Base-by-base conservation (phyloP, 345 rosid species). In the Eucalyptus cloeziana region DNA sequence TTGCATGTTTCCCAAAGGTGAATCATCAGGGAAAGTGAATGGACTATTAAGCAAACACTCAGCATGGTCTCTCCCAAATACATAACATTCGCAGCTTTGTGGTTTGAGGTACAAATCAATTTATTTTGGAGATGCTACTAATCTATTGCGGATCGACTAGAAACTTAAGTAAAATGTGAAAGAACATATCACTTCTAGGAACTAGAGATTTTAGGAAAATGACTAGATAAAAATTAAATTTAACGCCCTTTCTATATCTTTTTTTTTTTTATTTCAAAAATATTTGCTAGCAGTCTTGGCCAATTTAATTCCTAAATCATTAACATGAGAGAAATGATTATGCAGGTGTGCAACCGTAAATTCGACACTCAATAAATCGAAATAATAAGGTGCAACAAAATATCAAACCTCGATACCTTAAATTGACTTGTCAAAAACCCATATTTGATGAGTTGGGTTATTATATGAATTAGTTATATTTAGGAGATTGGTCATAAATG, bases 91-190 rank as follows among this genome's bases (percentile, higher is more conserved):
- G 0, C 69, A 62, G n/a, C 15, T 62, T 62, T 62, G 17, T 30
- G 69, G 31, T 62, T 62, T 27, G 33, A 30, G n/a, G 16, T 12
- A 0, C 8, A 62, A 62, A 62, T 62, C 16, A 27, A 2, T 62
- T 62, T 1, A 30, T 12, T 27, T 62, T 62, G 69, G 16, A 62
- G 69, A 30, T 1, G 0, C 69, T 30, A 62, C 62, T 56, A 56
- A 62, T 62, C 1, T 0, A 12, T 27, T 0, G 6, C 0, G 0
- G 3, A 27, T 62, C 2, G 8, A 56, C 0, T 56, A 56, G 30
- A 22, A 56, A 56, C 25, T 52, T 52, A 21, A 8, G 58, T 52
- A 52, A 52, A 52, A 52, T 52, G 58, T 52, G 25, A 52, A 4
- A 52, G 10, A 52, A 52, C 58, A 21, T 21, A 21, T 52, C 25